Conservation (phyloP, 192 early-diverging fungal species). For the Helicostylum pulchrum region DNA sequence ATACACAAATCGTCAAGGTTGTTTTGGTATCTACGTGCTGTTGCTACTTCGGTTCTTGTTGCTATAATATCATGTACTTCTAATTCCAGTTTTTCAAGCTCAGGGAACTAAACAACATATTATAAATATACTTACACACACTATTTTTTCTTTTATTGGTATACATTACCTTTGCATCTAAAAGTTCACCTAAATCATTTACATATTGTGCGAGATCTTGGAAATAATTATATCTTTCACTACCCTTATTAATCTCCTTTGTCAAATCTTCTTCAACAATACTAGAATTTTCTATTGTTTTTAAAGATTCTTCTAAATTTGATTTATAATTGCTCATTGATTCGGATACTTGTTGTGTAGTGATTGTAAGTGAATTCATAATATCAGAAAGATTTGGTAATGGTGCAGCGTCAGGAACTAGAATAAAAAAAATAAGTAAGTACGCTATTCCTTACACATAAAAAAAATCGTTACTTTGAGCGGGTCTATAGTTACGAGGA, state of each 20-base stretch:
- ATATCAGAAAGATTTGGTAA: conserved; percentile 42
- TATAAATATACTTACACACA: conserved; percentile 8
- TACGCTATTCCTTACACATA: background rate
- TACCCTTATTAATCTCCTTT: conserved; percentile 37
- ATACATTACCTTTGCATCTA: conserved; percentile 48
- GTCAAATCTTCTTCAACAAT: conserved; percentile 32
- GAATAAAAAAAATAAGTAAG: background rate
- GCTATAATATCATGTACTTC: conserved; percentile 39
- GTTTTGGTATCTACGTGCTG: conserved; percentile 35
- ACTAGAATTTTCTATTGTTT: conserved; percentile 30
- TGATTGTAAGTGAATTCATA: conserved; percentile 27
- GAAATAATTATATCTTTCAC: conserved; percentile 51
- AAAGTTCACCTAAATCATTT: conserved; percentile 48
- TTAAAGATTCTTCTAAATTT: conserved; percentile 39
- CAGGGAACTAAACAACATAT: conserved; percentile 34
- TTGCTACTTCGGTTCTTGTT: conserved; percentile 29
- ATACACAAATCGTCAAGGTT: conserved; percentile 40
- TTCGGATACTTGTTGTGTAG: conserved; percentile 28
- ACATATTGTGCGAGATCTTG: conserved; percentile 46
- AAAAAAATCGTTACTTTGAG: conserved; percentile 15
- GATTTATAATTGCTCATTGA: conserved; percentile 31
- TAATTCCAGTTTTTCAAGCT: conserved; percentile 49
- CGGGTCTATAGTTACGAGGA: conserved; percentile 17
- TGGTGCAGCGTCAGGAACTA: conserved; percentile 43
- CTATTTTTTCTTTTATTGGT: background rate